These are phyloP conservation scores for Syncephalastrum monosporum DNA, from an alignment of 371 early-diverging fungal species.

Conservation along the genomic window DNA sequence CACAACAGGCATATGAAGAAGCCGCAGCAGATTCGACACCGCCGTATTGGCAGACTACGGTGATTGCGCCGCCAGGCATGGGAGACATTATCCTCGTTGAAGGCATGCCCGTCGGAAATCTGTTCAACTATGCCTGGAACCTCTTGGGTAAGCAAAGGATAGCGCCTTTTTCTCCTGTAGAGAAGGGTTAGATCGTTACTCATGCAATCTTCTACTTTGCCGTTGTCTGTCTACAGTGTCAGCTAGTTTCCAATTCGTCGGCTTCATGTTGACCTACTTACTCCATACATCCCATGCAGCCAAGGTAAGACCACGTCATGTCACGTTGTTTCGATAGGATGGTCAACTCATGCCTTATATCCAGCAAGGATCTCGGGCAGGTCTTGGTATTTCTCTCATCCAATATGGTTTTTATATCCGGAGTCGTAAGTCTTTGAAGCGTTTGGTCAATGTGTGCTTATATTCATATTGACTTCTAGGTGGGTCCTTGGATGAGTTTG, in stretches of 20 bases:
- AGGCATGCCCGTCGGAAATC: conserved; percentile 62
- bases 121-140: conserved; percentile 63
- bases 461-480: conserved; percentile 28
- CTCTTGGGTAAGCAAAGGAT: conserved; percentile 41
- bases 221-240: conserved; percentile 42
- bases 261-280: conserved; percentile 69
- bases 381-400: conserved; percentile 59
- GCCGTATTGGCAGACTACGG: conserved; percentile 61
- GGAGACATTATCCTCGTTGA: conserved; percentile 64
- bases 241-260: conserved; percentile 70
- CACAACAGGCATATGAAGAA: conserved; percentile 61
- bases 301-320: conserved; percentile 33
- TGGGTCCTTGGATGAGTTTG: conserved; percentile 42
- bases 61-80: conserved; percentile 55
- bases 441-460: not conserved
- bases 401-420: conserved; percentile 55
- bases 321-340: not conserved
- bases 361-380: conserved; percentile 58
- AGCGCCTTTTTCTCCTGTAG: too few relatives aligned
- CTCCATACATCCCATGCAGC: conserved; percentile 63
- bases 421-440: conserved; percentile 33
- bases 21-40: conserved; percentile 64
- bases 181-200: too few relatives aligned
- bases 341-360: not conserved
- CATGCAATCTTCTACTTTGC: not conserved